Conservation (phyloP, 495 filamentous ascomycete genomes). For the Niebla homalea region DNA sequence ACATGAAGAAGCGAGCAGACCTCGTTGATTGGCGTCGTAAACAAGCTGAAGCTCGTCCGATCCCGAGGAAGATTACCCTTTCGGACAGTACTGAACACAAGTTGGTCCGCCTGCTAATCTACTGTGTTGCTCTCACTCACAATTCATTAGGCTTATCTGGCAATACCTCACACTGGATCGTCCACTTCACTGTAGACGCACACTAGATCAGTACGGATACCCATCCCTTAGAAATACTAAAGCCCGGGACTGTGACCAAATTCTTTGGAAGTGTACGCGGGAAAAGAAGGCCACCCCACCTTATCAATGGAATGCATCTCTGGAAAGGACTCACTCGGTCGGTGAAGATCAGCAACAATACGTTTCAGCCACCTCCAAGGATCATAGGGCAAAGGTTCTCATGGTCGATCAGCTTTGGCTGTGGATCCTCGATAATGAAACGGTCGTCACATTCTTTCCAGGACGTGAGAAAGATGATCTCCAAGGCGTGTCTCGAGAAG, state of each 20-base stretch:
- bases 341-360: not conserved
- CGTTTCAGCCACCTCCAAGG: not conserved
- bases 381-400: slow-evolving; percentile 34
- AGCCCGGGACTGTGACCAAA: slow-evolving; percentile 53
- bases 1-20: slow-evolving; percentile 44
- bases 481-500: slow-evolving; percentile 19
- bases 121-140: not conserved
- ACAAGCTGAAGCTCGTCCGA: slow-evolving; percentile 45
- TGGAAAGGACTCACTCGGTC: too few species aligned
- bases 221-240: slow-evolving; percentile 48
- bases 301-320: too few species aligned
- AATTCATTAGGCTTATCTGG: slow-evolving; percentile 38
- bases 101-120: not conserved
- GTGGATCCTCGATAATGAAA: slow-evolving; percentile 42
- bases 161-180: slow-evolving; percentile 50
- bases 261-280: slow-evolving; percentile 56
- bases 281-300: slow-evolving; percentile 7
- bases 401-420: slow-evolving; percentile 64
- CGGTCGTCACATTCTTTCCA: slow-evolving; percentile 15
- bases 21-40: slow-evolving; percentile 39
- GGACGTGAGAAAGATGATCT: slow-evolving; percentile 16
- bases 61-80: slow-evolving; percentile 37
- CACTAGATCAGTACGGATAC: slow-evolving; percentile 55
- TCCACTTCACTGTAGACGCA: slow-evolving; percentile 49
- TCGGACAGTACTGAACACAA: slow-evolving; percentile 43